Evolutionary conservation across 73 alveolate genomes (phyloP).

Genomic region (Urostyla sp.): DNA sequence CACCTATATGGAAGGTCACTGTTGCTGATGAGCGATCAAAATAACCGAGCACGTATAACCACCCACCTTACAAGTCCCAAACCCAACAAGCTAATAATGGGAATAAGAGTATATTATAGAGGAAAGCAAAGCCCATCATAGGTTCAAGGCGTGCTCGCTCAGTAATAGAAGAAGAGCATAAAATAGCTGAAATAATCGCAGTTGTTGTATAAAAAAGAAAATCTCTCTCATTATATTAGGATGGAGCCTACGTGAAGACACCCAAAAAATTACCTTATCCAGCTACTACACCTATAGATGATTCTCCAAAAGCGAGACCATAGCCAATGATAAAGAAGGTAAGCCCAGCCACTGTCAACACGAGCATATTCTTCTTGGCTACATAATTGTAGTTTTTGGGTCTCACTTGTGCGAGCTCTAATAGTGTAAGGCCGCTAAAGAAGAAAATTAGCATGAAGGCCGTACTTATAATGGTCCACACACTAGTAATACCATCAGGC

Average conservation of each 20-base stretch:
- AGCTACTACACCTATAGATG: conserved; percentile 36
- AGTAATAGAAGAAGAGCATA: conserved; percentile 32
- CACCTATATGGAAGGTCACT: conserved; percentile 34
- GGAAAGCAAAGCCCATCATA: conserved; percentile 7
- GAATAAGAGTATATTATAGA: background rate
- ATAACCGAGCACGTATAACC: conserved; percentile 23
- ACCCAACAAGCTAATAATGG: conserved; percentile 48
- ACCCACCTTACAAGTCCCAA: conserved; percentile 49
- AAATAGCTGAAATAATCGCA: conserved; percentile 3
- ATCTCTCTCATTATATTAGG: conserved; percentile 45
- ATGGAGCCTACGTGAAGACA: conserved; percentile 29
- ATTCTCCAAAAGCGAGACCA: conserved; percentile 56
- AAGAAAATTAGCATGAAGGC: conserved; percentile 32
- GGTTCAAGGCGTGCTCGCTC: conserved; percentile 44
- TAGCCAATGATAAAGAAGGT: conserved; percentile 46
- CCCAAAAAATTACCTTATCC: conserved; percentile 39
- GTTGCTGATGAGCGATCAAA: conserved; percentile 36
- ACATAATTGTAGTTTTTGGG: conserved; percentile 36
- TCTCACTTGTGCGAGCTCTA: conserved; percentile 42
- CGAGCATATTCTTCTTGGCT: conserved; percentile 45
- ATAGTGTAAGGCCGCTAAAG: conserved; percentile 31
- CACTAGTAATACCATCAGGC: conserved; percentile 26
- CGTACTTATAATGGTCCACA: conserved; percentile 46
- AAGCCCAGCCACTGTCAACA: conserved; percentile 6
- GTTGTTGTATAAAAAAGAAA: conserved; percentile 42